Evolutionary conservation across 495 filamentous ascomycete genomes (phyloP), one percentile per base, ranked within the genome.

Genomic region (Penicillium pulvis): DNA sequence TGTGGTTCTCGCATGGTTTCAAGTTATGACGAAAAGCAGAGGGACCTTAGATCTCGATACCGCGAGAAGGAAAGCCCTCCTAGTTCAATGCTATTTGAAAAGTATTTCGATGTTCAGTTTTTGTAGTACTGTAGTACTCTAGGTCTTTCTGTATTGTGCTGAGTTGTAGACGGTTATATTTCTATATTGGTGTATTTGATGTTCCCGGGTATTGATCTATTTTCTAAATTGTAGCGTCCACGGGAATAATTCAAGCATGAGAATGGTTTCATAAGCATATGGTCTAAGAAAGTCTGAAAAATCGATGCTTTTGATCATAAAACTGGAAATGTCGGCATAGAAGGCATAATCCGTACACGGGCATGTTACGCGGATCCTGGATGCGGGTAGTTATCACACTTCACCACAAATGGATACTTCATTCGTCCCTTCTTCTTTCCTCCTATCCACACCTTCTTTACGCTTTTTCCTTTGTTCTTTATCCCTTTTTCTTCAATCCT

Each of bases 301-400:
- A 31, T 31, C 11, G n/a, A 30, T n/a, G 28, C 30, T 8, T 23
- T 10, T 24, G 24, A 48, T 26, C 23, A 14, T 24, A 16, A 16
- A 31, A 31, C 16, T 51, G 9, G 44, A 24, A 47, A 47, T 17
- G 3, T 14, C 44, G 11, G 31, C 12, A 24, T 9, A 14, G 26
- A 6, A 28, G 33, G 26, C 6, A 16, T 19, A 14, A 11, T 45
- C 12, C 16, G 14, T 24, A 30, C 28, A n/a, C 10, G 8, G 26
- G n/a, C 11, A 23, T 30, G 42, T 36, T 36, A 39, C 30, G 43
- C 54, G 54, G 54, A 44, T 56, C 45, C 54, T 57, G 44, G 45
- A 58, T 52, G 57, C 66, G 66, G 66, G 66, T 69, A 69, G 64
- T 55, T 69, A 69, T 66, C 66, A 69, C 56, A 41, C 43, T 24